Evolutionary conservation across 2,329 filamentous ascomycete species (phyloP).

Genomic region (Alternaria triticina): DNA sequence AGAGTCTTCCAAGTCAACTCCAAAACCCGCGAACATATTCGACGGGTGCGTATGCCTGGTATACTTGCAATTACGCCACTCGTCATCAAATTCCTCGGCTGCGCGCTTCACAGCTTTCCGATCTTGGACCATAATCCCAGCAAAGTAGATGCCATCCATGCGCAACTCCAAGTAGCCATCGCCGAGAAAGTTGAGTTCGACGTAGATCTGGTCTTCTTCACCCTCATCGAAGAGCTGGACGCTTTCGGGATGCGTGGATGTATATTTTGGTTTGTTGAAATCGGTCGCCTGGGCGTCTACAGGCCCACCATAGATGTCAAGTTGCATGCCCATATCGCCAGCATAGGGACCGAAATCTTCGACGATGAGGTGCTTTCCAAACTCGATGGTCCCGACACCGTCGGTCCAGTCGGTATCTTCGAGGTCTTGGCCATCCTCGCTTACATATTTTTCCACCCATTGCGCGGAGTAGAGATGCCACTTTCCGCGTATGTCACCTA

Average conservation of each 20-base stretch:
- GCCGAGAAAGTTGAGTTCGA: not conserved
- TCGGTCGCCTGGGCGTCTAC: not conserved
- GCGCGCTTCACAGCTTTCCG: not conserved
- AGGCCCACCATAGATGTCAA: not conserved
- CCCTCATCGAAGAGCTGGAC: not conserved
- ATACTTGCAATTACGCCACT: not conserved
- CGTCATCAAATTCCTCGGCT: not conserved
- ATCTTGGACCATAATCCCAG: not conserved
- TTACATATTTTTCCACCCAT: not conserved
- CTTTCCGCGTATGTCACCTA: not conserved
- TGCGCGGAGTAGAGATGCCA: not conserved
- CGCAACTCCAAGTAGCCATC: not conserved
- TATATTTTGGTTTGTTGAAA: not conserved
- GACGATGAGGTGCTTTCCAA: not conserved
- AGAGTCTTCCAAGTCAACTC: not conserved
- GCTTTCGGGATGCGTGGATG: not conserved
- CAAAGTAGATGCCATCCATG: not conserved
- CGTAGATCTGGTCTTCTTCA: not conserved
- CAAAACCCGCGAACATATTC: not conserved
- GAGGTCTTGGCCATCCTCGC: not conserved
- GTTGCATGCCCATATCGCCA: not conserved
- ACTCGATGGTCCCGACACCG: not conserved
- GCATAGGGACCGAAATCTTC: not conserved
- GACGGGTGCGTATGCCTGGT: not conserved
- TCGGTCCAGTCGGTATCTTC: not conserved